phyloP scores from a whole-genome alignment of 306 rosid genomes.

The Ormosia semicastrata region DNA sequence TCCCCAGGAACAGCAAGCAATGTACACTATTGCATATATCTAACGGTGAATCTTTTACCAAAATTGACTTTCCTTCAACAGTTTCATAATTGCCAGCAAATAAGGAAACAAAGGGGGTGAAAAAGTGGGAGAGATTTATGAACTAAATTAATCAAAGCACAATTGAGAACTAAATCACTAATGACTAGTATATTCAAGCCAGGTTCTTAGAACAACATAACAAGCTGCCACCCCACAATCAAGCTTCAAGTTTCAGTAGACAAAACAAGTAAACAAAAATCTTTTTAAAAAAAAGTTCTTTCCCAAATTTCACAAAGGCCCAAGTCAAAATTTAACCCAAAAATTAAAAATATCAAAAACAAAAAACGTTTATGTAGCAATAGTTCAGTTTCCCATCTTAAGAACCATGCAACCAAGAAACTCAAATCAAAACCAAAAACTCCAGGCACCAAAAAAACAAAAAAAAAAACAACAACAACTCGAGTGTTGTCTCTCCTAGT shows the following conservation, averaged over 20 bases:
- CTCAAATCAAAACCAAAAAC: slow-evolving; percentile 5
- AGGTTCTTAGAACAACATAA: not conserved
- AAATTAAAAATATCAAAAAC: not conserved
- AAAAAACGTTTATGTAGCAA: not conserved
- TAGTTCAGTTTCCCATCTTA: not conserved
- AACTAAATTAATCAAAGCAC: not conserved
- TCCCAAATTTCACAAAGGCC: not conserved
- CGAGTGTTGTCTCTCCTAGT: not conserved
- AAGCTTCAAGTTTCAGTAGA: not conserved
- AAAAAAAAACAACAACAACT: not conserved
- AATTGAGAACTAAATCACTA: not conserved
- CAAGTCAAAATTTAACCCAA: not conserved
- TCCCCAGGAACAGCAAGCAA: not conserved
- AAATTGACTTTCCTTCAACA: not conserved
- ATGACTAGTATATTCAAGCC: not conserved
- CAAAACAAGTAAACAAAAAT: not conserved
- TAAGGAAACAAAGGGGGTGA: not conserved
- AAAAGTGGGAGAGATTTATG: not conserved
- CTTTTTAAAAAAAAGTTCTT: not conserved
- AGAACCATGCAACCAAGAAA: not conserved
- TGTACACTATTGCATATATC: not conserved
- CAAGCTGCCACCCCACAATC: slow-evolving; percentile 15
- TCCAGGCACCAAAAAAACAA: not conserved
- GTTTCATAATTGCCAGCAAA: not conserved
- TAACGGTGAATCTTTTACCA: not conserved